Evolutionary conservation across 352 stramenopile species (phyloP), one percentile per base, ranked within the genome.

Genomic region (Pythium apleroticum): DNA sequence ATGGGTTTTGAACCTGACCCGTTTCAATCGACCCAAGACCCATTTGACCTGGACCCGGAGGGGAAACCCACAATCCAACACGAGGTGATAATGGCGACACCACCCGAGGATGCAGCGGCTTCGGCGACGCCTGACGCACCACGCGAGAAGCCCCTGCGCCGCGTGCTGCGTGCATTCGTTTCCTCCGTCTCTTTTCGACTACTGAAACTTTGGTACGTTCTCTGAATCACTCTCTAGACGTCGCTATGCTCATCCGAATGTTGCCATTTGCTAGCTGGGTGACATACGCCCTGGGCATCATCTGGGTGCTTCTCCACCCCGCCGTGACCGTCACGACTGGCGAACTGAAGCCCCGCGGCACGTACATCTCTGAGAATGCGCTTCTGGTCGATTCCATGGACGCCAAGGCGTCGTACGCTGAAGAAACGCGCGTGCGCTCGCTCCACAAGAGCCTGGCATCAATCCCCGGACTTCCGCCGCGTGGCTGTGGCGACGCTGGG

Each of bases 341-440:
- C 84, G 87, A 96, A 43, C 69, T 88, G 27, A 95, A 95, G 70
- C 89, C 79, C 39, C 75, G 88, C 22, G 82, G 82, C 10, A 96
- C 88, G 41, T 96, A 96, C 73, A 90, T 95, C 57, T 95, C 87
- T 2, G 88, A 96, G 74, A 96, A 96, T 59, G 88, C 86, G 52
- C 74, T 96, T 55, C 76, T 96, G 17, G 81, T 93, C 37, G 85
- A 91, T 60, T 84, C 82, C 48, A 88, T 89, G 58, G 77, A 86
- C 49, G 74, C 82, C 15, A 55, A 72, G 37, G 73, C 64, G 15
- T 80, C 71, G 58, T 65, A 80, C 50, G 35, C 70, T 10, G 78
- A 89, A 39, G 80, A 60, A 22, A 37, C 74, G 43, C 64, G 53
- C 10, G 69, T 67, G 31, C 66, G 66, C 11, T 24, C 17, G 3